phyloP scores from a whole-genome alignment of 2,329 filamentous ascomycete genomes.

The Colletotrichum gigasporum region DNA sequence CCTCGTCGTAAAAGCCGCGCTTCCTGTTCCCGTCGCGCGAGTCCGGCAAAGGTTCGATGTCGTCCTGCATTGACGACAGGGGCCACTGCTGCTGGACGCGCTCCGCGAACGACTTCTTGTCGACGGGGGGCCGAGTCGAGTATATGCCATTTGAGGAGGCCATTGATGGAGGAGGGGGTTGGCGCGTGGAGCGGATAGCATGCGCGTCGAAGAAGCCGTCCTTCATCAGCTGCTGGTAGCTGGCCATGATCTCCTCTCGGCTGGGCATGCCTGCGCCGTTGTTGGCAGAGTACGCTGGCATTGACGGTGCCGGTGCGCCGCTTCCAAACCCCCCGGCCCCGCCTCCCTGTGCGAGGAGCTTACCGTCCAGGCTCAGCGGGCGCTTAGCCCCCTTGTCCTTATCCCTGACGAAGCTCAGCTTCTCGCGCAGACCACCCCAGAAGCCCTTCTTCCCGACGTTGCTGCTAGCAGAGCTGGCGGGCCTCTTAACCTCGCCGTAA shows the following conservation, averaged over 20 bases:
- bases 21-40: constrained; percentile 62
- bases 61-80: constrained; percentile 25
- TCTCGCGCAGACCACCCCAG: constrained; percentile 41
- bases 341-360: constrained; percentile 25
- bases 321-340: constrained; percentile 13
- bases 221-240: constrained; percentile 65
- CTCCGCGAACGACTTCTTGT: constrained; percentile 24
- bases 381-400: constrained; percentile 32
- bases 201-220: constrained; percentile 68
- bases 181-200: constrained; percentile 65
- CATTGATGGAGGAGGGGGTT: constrained; percentile 44
- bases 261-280: constrained; percentile 42
- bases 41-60: constrained; percentile 24
- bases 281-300: constrained; percentile 8
- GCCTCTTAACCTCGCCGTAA: constrained; percentile 27
- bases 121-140: constrained; percentile 23
- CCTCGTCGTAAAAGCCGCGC: constrained; percentile 47
- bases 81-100: constrained; percentile 36
- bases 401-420: constrained; percentile 36
- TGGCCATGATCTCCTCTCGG: constrained; percentile 63
- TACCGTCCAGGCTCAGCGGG: constrained; percentile 33
- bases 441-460: constrained; percentile 37
- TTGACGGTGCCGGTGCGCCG: neutral
- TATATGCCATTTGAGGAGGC: constrained; percentile 19
- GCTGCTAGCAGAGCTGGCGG: constrained; percentile 31